A percentile compares a stretch with the other conserved stretches of the same genome.
phyloP scores from a whole-genome alignment of 306 rosid genomes.

The Begonia loranthoides region DNA sequence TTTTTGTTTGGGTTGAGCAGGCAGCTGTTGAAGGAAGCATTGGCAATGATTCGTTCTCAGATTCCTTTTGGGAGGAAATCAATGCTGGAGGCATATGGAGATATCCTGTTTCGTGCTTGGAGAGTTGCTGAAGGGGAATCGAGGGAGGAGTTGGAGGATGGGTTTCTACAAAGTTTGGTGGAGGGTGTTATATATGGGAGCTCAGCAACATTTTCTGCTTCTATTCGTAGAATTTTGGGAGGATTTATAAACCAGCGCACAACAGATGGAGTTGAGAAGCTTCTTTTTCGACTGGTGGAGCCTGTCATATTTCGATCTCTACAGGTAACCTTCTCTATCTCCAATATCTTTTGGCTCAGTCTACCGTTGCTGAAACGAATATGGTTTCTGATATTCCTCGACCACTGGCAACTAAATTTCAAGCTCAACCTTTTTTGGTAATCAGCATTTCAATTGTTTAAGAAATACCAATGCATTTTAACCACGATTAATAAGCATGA shows the following conservation, averaged over 20 bases:
- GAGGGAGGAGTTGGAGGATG: conserved; percentile 43
- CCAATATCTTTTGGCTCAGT: not conserved
- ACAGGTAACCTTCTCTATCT: conserved; percentile 39
- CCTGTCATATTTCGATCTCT: conserved; percentile 85
- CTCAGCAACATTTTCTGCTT: conserved; percentile 43
- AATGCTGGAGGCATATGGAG: conserved; percentile 75
- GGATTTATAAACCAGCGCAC: conserved; percentile 80
- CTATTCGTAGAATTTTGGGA: conserved; percentile 66
- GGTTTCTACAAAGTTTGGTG: conserved; percentile 66
- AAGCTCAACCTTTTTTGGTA: not conserved
- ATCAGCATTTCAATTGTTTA: no score
- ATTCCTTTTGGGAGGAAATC: conserved; percentile 83
- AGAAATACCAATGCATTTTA: no score
- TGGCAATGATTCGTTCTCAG: conserved; percentile 82
- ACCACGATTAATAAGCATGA: no score
- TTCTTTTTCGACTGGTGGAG: conserved; percentile 60
- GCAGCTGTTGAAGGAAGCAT: conserved; percentile 55
- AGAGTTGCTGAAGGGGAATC: conserved; percentile 31
- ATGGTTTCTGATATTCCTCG: not conserved
- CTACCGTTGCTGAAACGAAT: not conserved
- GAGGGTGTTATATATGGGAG: conserved; percentile 56
- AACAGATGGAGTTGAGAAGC: conserved; percentile 64
- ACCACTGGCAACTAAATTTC: not conserved
- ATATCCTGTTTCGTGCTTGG: conserved; percentile 80
- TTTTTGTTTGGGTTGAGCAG: conserved; percentile 48